Base-by-base conservation (phyloP, 2,329 filamentous ascomycete species). In the Bertia moriformis region DNA sequence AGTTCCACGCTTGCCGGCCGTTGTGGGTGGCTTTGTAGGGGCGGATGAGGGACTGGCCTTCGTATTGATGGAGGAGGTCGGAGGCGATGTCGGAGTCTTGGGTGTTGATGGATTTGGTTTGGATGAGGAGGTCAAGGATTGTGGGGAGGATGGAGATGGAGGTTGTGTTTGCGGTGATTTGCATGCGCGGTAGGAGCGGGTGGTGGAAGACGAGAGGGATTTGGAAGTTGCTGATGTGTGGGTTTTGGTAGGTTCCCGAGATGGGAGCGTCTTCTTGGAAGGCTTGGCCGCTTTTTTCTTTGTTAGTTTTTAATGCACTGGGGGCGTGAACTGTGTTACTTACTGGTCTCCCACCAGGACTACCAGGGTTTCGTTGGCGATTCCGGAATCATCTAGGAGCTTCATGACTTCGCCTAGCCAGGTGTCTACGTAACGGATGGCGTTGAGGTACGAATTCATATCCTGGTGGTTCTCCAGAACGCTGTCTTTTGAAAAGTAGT, bases 271-370 rank as follows among this genome's bases (percentile, higher is more conserved):
- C 61, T 46, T 63, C 58, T 20, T 52, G 45, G 43, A 66, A 65
- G 5, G 61, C 57, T 45, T 60, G 57, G 32, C 60, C 60, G 46
- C n/a, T n/a, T n/a, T n/a, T n/a, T n/a, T n/a, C n/a, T n/a, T n/a
- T 54, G 54, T 18, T 10, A n/a, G 36, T 22, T 15, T 27, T 10
- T 3, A 37, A 42, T 49, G 42, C 47, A 54, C 50, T 60, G 17
- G 7, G 4, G 17, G 32, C 7, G 14, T 43, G 33, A 37, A 43
- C 45, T 30, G n/a, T n/a, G n/a, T n/a, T n/a, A n/a, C n/a, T n/a
- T n/a, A n/a, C n/a, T 52, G 61, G 44, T 66, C 63, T 14, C 63
- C 63, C 4, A 64, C 55, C n/a, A 66, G 47, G 2, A 66, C 59
- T 1, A 67, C 57, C 4, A 67, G 49, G 4, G 63, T 67, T 43